A percentile compares a stretch with the other conserved stretches of the same genome.
These are phyloP conservation scores for Madurella mycetomatis DNA, from an alignment of 2,329 filamentous ascomycete genomes.

Conservation along the genomic window DNA sequence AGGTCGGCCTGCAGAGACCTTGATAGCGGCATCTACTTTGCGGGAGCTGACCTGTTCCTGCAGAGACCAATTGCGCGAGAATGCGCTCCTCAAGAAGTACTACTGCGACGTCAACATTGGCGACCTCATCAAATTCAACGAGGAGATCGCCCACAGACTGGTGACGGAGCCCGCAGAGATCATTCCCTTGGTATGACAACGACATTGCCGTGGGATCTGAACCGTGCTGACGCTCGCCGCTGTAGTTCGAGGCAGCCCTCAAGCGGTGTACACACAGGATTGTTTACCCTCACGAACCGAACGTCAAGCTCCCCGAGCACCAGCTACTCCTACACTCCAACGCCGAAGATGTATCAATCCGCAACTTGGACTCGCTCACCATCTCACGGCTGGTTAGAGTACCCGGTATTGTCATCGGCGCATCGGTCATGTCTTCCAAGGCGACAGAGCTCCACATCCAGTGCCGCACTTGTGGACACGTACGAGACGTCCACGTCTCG, in stretches of 20 bases:
- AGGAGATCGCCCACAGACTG: conserved; percentile 86
- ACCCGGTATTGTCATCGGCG: conserved; percentile 94
- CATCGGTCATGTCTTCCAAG: conserved; percentile 94
- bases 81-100: conserved; percentile 89
- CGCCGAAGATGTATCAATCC: conserved; percentile 85
- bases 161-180: conserved; percentile 87
- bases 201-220: neutral
- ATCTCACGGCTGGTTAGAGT: conserved; percentile 95
- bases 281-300: conserved; percentile 71
- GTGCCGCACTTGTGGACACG: conserved; percentile 79
- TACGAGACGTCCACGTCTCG: conserved; percentile 64
- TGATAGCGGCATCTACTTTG: too few relatives aligned
- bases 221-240: neutral
- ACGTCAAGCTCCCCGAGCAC: conserved; percentile 74
- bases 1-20: conserved; percentile 49
- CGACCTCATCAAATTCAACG: conserved; percentile 92
- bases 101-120: conserved; percentile 95
- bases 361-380: conserved; percentile 86
- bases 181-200: conserved; percentile 70
- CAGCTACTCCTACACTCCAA: conserved; percentile 93
- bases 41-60: conserved; percentile 27
- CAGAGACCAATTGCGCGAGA: conserved; percentile 93
- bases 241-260: conserved; percentile 82
- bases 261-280: conserved; percentile 91
- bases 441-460: conserved; percentile 81